Evolutionary conservation across 202 grass and related monocot genomes (phyloP).

Genomic region (Setaria italica): DNA sequence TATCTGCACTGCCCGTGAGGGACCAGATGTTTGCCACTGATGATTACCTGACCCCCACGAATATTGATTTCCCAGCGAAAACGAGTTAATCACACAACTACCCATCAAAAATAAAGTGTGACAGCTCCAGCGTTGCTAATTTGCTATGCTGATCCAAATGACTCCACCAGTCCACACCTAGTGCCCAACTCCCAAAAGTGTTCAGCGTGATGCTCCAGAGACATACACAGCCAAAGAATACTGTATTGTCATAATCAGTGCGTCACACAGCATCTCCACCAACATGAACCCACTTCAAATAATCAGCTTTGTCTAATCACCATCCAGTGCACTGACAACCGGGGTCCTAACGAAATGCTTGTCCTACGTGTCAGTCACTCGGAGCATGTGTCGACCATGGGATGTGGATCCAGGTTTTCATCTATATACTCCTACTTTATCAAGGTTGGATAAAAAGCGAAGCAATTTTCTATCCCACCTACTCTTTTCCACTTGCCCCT

Average conservation of each 20-base stretch:
- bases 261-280: background rate
- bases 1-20: too few species aligned
- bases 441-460: background rate
- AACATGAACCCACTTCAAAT: background rate
- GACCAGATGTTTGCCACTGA: too few species aligned
- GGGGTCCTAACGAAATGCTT: background rate
- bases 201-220: too few species aligned
- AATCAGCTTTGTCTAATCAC: background rate
- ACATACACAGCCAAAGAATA: background rate
- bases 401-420: background rate
- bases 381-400: background rate
- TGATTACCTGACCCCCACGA: too few species aligned
- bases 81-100: too few species aligned
- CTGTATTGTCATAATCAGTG: background rate
- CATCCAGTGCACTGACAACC: background rate
- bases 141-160: too few species aligned
- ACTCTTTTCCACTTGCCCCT: background rate
- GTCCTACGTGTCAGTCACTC: background rate
- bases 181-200: too few species aligned
- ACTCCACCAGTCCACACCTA: too few species aligned
- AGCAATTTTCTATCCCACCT: constrained; percentile 10
- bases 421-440: background rate
- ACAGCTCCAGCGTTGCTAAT: too few species aligned
- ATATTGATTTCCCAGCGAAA: too few species aligned
- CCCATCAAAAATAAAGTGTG: too few species aligned